Percentiles rank a stretch among this genome's conserved stretches.
phyloP scores from a whole-genome alignment of 768 basidiomycete genomes.

The Termitomyces sp. region DNA sequence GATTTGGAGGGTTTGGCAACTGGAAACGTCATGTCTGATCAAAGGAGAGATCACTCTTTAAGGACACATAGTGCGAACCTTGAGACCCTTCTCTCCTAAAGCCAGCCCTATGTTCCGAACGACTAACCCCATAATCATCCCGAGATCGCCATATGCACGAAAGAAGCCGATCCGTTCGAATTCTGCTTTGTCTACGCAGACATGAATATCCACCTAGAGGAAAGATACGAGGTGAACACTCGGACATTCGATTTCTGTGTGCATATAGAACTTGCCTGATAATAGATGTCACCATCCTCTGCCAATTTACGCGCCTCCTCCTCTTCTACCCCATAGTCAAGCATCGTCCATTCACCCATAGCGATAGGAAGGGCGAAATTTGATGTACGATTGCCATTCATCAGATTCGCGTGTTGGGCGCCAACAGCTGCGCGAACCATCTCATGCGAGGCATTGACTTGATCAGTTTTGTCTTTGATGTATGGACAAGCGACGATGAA shows the following conservation, averaged over 20 bases:
- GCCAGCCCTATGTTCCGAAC: constrained; percentile 47
- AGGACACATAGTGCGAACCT: constrained; percentile 30
- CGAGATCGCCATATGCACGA: constrained; percentile 67
- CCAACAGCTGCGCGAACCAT: neutral
- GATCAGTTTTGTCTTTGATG: constrained; percentile 6
- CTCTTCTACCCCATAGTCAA: constrained; percentile 28
- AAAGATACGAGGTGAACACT: neutral
- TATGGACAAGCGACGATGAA: constrained; percentile 54
- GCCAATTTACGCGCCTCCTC: constrained; percentile 18
- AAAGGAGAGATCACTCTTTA: neutral
- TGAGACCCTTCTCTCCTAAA: constrained; percentile 53
- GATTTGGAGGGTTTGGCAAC: constrained; percentile 38
- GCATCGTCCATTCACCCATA: constrained; percentile 32
- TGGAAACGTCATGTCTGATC: constrained; percentile 8
- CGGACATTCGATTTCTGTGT: neutral
- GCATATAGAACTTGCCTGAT: constrained; percentile 29
- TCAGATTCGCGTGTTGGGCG: constrained; percentile 1
- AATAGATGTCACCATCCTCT: constrained; percentile 32
- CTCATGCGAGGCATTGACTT: constrained; percentile 20
- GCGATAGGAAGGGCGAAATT: constrained; percentile 56
- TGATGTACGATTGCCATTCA: constrained; percentile 40
- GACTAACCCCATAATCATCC: constrained; percentile 63
- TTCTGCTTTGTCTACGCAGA: constrained; percentile 48
- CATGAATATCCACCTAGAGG: constrained; percentile 58
- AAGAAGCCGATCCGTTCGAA: constrained; percentile 51